A percentile compares a stretch with the other conserved stretches of the same genome.
phyloP scores from a whole-genome alignment of 257 asterid genomes.

The Cordia subcordata region DNA sequence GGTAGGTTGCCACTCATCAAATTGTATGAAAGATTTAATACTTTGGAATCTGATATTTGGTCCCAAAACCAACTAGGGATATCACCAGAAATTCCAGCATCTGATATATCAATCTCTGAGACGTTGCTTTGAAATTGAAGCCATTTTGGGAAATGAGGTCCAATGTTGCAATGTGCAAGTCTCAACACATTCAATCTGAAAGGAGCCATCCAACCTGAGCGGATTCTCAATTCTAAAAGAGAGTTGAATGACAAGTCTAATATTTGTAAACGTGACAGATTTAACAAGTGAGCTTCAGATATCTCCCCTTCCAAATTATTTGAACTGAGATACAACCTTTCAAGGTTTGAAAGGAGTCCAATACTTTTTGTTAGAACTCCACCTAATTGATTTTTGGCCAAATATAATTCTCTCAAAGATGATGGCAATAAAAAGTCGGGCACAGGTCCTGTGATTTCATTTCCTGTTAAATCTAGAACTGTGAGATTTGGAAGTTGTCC shows the following conservation, averaged over 20 bases:
- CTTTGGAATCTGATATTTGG: neutral
- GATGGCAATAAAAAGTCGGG: neutral
- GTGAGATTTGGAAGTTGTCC: neutral
- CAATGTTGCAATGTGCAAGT: constrained; percentile 5
- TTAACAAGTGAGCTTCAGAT: neutral
- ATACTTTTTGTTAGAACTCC: neutral
- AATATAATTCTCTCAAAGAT: neutral
- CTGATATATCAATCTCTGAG: constrained; percentile 8
- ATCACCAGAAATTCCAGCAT: constrained; percentile 5
- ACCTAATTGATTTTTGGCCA: neutral
- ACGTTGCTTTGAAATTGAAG: constrained; percentile 10
- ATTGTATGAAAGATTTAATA: constrained; percentile 21
- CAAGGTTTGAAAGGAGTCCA: neutral
- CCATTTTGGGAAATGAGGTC: constrained; percentile 23
- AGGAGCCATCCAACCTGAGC: constrained; percentile 9
- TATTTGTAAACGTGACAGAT: neutral
- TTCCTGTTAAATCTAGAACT: neutral
- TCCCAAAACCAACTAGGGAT: constrained; percentile 26
- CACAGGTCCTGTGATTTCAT: neutral
- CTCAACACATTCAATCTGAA: constrained; percentile 7
- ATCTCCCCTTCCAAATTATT: constrained; percentile 1
- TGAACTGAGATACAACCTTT: neutral
- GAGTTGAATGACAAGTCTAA: neutral
- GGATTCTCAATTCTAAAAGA: neutral
- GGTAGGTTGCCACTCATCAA: constrained; percentile 15